Base-by-base conservation (phyloP, 1,284 basidiomycete species). In the Sporisorium graminicola region DNA sequence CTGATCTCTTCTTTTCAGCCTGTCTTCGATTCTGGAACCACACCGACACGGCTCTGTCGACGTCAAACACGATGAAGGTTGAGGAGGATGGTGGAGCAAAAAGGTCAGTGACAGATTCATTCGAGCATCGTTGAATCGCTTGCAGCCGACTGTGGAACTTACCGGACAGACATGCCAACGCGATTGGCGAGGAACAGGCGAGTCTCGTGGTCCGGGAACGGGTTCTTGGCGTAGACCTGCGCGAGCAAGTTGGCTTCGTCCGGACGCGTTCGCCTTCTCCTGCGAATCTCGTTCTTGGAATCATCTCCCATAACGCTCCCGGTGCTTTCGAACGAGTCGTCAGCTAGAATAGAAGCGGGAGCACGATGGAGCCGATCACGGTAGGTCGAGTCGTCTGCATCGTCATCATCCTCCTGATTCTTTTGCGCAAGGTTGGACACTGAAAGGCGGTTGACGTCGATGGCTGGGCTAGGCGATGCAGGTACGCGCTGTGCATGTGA, bases 21-120 rank as follows among this genome's bases (percentile, higher is more conserved):
- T 84, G 82, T 26, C 82, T 53, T 22, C 81, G 65, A 65, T 84
- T 84, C 63, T 84, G 82, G 62, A 84, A 84, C 82, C 82, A 84
- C 14, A 84, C 78, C 14, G 82, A 83, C 8, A 84, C 79, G 18
- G 74, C 71, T 56, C 72, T 74, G 68, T 42, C 2, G 37, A 52
- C 44, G 52, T 5, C 24, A 9, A 26, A 42, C 52, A n/a, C 29
- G 49, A n/a, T 46, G 27, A 44, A 13, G 20, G 18, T 26, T 27
- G 26, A 35, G 7, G 24, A 24, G 29, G 40, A 26, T 14, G 9
- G 42, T 16, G 8, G 18, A 40, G 24, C 12, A 16, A 20, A n/a
- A 24, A 42, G 37, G 57, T 66, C 47, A 66, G 63, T 53, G 44
- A 24, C 20, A 22, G 9, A 18, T 1, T 33, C n/a, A 2, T 20